Evolutionary conservation across 1,139 yeast species (phyloP).

Genomic region (Zygosaccharomyces pseudobailii): DNA sequence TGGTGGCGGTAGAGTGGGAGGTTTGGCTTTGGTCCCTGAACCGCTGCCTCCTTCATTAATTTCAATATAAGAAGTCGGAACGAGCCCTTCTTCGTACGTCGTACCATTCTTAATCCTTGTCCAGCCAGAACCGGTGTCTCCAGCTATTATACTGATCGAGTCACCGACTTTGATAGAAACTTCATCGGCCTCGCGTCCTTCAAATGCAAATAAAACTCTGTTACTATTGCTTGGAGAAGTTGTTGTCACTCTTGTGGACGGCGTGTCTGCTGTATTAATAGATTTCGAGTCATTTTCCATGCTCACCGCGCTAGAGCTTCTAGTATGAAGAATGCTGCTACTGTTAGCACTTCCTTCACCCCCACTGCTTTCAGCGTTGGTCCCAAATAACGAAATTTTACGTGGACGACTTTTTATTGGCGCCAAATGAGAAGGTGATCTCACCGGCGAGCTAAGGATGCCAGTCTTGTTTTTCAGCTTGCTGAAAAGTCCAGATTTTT

Average conservation of each 20-base stretch:
- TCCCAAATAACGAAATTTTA: constrained; percentile 6
- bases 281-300: constrained; percentile 13
- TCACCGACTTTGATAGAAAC: constrained; percentile 60
- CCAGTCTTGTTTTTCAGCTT: constrained; percentile 26
- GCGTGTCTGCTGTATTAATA: constrained; percentile 23
- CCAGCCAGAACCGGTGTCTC: constrained; percentile 96
- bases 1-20: constrained; percentile 81
- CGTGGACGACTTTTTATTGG: constrained; percentile 11
- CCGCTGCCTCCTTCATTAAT: constrained; percentile 31
- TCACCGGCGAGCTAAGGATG: constrained; percentile 14
- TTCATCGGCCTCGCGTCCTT: constrained; percentile 75
- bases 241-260: constrained; percentile 18
- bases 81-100: constrained; percentile 60
- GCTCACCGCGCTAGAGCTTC: constrained; percentile 4
- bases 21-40: constrained; percentile 15
- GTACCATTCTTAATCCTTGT: constrained; percentile 46
- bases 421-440: constrained; percentile 31
- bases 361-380: background rate
- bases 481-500: constrained; percentile 55
- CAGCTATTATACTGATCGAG: constrained; percentile 49
- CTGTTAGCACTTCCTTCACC: background rate
- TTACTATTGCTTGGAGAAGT: constrained; percentile 34
- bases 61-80: constrained; percentile 81
- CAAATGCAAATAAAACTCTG: constrained; percentile 62
- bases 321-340: background rate